Conservation (phyloP, 441 rosid species). For the Jatropha multifida region DNA sequence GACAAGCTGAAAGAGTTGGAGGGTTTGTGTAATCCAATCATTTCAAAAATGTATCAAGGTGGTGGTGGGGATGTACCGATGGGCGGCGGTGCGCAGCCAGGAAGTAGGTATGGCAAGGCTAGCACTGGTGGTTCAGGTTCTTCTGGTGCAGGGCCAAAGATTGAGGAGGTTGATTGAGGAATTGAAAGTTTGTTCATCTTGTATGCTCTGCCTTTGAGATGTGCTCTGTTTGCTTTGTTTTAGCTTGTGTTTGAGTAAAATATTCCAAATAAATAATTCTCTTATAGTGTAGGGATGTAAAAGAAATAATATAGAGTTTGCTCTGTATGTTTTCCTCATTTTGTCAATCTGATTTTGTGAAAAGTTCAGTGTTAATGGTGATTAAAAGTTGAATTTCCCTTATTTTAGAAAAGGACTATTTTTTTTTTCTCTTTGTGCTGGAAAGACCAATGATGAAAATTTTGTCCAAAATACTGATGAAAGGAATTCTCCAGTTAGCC, state of each 20-base stretch:
- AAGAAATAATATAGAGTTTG: neutral
- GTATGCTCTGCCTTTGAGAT: too few relatives aligned
- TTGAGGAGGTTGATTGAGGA: slow-evolving; percentile 55
- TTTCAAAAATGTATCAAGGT: slow-evolving; percentile 50
- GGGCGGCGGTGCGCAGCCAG: slow-evolving; percentile 32
- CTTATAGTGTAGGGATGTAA: neutral
- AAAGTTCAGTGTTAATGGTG: too few relatives aligned
- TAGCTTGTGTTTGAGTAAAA: neutral
- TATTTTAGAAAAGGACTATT: too few relatives aligned
- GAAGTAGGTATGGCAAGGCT: slow-evolving; percentile 19
- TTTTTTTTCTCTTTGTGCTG: too few relatives aligned
- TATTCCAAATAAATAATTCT: neutral
- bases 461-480: too few relatives aligned
- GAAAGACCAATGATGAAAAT: too few relatives aligned
- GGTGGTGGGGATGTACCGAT: slow-evolving; percentile 33
- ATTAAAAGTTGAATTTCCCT: too few relatives aligned
- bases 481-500: too few relatives aligned
- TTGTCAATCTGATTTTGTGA: too few relatives aligned
- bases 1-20: slow-evolving; percentile 51
- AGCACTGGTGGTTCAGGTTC: slow-evolving; percentile 13
- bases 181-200: too few relatives aligned
- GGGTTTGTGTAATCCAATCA: slow-evolving; percentile 41
- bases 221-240: neutral
- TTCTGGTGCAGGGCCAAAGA: slow-evolving; percentile 52
- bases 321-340: neutral